A percentile compares a stretch with the other conserved stretches of the same genome.
These are phyloP conservation scores for Phragmites australis DNA, from an alignment of 176 grass and related monocot genomes.

Conservation along the genomic window DNA sequence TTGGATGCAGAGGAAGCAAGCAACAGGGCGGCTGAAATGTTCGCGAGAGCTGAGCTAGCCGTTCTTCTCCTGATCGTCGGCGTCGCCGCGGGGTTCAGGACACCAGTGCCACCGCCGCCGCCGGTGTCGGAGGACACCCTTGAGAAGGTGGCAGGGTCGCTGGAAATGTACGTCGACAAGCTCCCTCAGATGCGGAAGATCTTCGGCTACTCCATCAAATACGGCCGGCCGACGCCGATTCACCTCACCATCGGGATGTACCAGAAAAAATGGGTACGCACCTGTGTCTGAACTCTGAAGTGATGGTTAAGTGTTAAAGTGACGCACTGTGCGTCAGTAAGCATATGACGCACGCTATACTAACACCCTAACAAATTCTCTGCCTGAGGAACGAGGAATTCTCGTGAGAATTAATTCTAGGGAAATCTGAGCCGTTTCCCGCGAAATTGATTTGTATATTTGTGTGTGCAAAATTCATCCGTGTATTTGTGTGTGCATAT, in stretches of 20 bases:
- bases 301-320: too few species aligned
- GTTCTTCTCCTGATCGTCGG: slow-evolving; percentile 34
- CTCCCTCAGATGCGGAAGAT: slow-evolving; percentile 75
- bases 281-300: neutral
- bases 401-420: too few species aligned
- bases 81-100: slow-evolving; percentile 13
- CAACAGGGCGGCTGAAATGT: neutral
- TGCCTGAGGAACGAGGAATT: too few species aligned
- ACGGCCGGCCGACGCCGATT: slow-evolving; percentile 35
- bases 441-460: too few species aligned
- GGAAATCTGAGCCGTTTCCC: too few species aligned
- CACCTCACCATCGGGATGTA: slow-evolving; percentile 75
- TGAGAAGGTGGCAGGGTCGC: slow-evolving; percentile 47
- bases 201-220: slow-evolving; percentile 51
- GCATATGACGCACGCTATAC: too few species aligned
- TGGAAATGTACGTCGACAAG: slow-evolving; percentile 69
- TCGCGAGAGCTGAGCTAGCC: neutral
- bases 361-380: too few species aligned
- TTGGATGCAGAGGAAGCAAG: slow-evolving; percentile 13
- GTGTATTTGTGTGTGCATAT: neutral
- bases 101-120: too few species aligned
- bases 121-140: slow-evolving; percentile 47
- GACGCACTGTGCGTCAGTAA: too few species aligned
- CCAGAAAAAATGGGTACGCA: slow-evolving; percentile 69
- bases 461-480: neutral